phyloP scores from a whole-genome alignment of 1,139 yeast species.

The Suhomyces bokatorum region DNA sequence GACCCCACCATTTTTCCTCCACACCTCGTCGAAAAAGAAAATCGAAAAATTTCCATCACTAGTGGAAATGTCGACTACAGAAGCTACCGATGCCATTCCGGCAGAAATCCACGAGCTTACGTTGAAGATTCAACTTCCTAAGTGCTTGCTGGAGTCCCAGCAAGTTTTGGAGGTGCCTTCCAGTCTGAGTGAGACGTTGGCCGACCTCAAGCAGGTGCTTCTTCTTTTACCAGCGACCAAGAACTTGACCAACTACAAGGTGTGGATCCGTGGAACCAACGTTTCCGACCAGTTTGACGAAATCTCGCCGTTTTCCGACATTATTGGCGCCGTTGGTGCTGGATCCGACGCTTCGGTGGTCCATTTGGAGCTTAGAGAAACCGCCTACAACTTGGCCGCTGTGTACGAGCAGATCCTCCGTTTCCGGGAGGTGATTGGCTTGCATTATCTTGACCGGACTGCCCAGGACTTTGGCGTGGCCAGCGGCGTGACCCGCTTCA shows the following conservation, averaged over 20 bases:
- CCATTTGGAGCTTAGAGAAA: conserved; percentile 29
- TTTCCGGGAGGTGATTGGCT: conserved; percentile 47
- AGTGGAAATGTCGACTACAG: conserved; percentile 12
- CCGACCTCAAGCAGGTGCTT: conserved; percentile 61
- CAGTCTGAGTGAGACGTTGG: conserved; percentile 46
- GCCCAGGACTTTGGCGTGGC: conserved; percentile 24
- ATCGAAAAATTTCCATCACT: conserved; percentile 7
- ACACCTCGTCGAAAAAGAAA: conserved; percentile 7
- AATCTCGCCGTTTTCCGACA: conserved; percentile 32
- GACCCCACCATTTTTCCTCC: conserved; percentile 3
- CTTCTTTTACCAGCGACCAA: conserved; percentile 54
- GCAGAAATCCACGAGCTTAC: conserved; percentile 24
- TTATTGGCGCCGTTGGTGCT: conserved; percentile 27
- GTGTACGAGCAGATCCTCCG: conserved; percentile 43
- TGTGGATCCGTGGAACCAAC: conserved; percentile 39
- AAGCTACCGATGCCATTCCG: conserved; percentile 14
- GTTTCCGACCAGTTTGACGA: conserved; percentile 38
- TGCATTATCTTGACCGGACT: conserved; percentile 41
- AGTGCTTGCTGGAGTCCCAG: conserved; percentile 22
- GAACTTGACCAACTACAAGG: conserved; percentile 61
- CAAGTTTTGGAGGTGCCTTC: conserved; percentile 36
- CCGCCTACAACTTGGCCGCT: conserved; percentile 40
- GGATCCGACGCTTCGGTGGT: conserved; percentile 21
- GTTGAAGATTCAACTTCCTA: conserved; percentile 37
- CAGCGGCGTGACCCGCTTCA: conserved; percentile 28